Evolutionary conservation across 106 monocot genomes (phyloP), one percentile per base, ranked within the genome.

Genomic region (Apostasia ramifera): DNA sequence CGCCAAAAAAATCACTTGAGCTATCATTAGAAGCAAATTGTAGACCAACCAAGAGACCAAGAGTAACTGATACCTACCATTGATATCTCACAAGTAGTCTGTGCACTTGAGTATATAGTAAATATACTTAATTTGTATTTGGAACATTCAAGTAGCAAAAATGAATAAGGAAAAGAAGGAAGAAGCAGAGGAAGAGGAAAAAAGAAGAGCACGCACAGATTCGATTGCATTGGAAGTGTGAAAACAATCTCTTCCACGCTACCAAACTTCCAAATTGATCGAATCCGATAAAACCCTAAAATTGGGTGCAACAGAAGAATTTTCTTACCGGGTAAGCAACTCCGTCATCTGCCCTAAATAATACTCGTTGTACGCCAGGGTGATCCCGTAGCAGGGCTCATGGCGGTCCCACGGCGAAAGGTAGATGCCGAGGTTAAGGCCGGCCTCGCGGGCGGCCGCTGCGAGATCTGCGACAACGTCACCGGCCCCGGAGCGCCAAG

Each of bases 381-480:
- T 87, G 53, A 80, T 75, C 61, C 92, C 97, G 54, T 90, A 97
- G 11, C 61, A 79, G 8, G 64, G 38, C 7, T 97, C 97, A 55
- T 97, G 89, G 12, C 92, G 84, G 59, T 97, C 97, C 97, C 97
- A 97, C 42, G 97, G 92, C 41, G 92, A 92, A 11, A 97, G 81
- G 70, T 97, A 97, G 39, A 97, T 4, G 5, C 97, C 97, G 11
- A 97, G 10, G n/a, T 66, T 83, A 53, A 97, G 57, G 13, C 97
- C 89, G 14, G 66, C 57, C 76, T 86, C 84, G 62, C 48, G 53
- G 6, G 85, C 86, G 3, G 97, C 88, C 3, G 68, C 79, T 0
- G 92, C 89, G 54, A 92, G 78, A 67, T 89, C 89, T 38, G 55
- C 84, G 5, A 97, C 83, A n/a, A 97, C 89, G 63, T 97, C 92